phyloP scores from a whole-genome alignment of 2,329 filamentous ascomycete genomes.

The Ophiosphaerella korrae region DNA sequence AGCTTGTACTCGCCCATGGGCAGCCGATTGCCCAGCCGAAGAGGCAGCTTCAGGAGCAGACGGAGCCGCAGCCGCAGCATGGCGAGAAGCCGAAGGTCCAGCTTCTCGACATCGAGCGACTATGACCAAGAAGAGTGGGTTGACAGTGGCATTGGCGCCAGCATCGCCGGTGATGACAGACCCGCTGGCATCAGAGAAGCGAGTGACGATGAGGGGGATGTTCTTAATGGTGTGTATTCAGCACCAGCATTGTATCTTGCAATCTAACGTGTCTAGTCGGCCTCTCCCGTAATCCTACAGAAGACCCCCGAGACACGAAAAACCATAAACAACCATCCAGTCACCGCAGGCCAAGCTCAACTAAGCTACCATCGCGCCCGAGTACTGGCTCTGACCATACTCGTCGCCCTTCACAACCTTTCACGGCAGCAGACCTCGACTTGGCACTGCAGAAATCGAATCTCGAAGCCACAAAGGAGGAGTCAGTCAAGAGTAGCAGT shows the following conservation, averaged over 20 bases:
- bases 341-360: conserved; percentile 37
- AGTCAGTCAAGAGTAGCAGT: conserved; percentile 33
- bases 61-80: conserved; percentile 38
- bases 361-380: conserved; percentile 27
- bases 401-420: conserved; percentile 43
- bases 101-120: conserved; percentile 35
- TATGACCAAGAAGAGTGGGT: conserved; percentile 48
- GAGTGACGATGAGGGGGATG: conserved; percentile 52
- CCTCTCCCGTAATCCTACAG: conserved; percentile 41
- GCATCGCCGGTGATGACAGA: conserved; percentile 37
- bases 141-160: conserved; percentile 44
- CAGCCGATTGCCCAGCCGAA: conserved; percentile 51
- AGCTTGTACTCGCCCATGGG: conserved; percentile 57
- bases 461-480: conserved; percentile 37
- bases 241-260: conserved; percentile 1
- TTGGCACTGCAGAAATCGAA: conserved; percentile 51
- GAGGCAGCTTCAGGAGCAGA: conserved; percentile 39
- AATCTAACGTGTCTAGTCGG: conserved; percentile 36
- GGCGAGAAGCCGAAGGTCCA: conserved; percentile 40
- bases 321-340: conserved; percentile 28
- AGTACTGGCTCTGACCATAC: conserved; percentile 33
- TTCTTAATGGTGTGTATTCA: conserved; percentile 51
- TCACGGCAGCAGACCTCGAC: conserved; percentile 53
- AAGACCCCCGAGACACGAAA: conserved; percentile 36
- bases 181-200: conserved; percentile 48